Conservation (phyloP, 2,329 filamentous ascomycete species). For the Cytospora leucostoma region DNA sequence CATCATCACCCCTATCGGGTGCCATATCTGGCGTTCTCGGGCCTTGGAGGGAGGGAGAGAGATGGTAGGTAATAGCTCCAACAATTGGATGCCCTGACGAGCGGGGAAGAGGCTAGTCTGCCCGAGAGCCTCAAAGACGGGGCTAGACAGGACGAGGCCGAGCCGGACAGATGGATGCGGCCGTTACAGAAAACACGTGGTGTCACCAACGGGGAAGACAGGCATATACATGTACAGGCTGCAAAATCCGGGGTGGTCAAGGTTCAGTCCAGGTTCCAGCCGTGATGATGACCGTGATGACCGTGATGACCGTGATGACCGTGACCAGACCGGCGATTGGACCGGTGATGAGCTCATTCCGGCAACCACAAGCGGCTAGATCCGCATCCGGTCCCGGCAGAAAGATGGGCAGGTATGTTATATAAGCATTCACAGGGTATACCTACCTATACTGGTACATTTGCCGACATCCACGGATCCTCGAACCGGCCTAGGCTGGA, state of each 20-base stretch:
- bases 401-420: not conserved
- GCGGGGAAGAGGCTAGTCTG: not conserved
- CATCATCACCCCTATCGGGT: slow-evolving; percentile 22
- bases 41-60: not conserved
- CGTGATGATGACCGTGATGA: too few relatives aligned
- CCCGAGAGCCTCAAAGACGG: too few relatives aligned
- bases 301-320: not conserved
- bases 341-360: not conserved
- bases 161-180: too few relatives aligned
- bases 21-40: slow-evolving; percentile 13
- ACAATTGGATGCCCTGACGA: not conserved
- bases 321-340: slow-evolving; percentile 11
- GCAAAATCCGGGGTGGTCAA: too few relatives aligned
- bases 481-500: not conserved
- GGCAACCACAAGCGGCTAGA: not conserved
- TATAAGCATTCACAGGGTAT: not conserved
- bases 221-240: too few relatives aligned
- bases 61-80: slow-evolving; percentile 1
- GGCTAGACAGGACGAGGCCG: too few relatives aligned
- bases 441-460: too few relatives aligned
- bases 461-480: not conserved
- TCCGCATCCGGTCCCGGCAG: not conserved
- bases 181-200: too few relatives aligned
- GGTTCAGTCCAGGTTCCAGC: too few relatives aligned
- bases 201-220: too few relatives aligned